Conservation (phyloP, 495 filamentous ascomycete genomes). For the Endocarpon pusillum region DNA sequence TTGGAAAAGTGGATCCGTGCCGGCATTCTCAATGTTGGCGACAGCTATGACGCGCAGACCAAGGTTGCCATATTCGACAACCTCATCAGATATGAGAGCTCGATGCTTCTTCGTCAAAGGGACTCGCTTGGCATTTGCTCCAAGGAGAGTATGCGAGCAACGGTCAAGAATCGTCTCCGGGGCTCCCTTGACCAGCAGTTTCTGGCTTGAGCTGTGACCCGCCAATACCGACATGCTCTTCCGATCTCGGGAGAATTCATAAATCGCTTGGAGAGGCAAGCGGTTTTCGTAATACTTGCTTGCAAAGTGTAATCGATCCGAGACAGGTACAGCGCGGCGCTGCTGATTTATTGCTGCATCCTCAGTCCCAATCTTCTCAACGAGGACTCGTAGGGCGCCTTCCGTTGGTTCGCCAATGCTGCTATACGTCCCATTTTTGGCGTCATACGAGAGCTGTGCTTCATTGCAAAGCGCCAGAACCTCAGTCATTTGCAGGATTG, state of each 20-base stretch:
- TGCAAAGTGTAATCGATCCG: slow-evolving; percentile 52
- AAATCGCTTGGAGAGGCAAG: slow-evolving; percentile 62
- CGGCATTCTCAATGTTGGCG: slow-evolving; percentile 58
- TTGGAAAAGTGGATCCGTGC: slow-evolving; percentile 47
- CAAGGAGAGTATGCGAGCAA: slow-evolving; percentile 63
- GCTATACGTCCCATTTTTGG: slow-evolving; percentile 51
- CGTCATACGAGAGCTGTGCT: slow-evolving; percentile 64
- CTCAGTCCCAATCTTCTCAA: slow-evolving; percentile 81
- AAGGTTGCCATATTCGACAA: slow-evolving; percentile 76
- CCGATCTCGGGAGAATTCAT: slow-evolving; percentile 92
- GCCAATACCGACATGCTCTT: slow-evolving; percentile 99
- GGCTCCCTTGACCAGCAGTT: slow-evolving; percentile 90
- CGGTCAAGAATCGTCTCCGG: slow-evolving; percentile 88
- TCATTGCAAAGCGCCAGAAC: slow-evolving; percentile 86
- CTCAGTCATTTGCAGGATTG: slow-evolving; percentile 64
- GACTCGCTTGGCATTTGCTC: slow-evolving; percentile 56
- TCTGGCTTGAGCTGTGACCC: slow-evolving; percentile 44
- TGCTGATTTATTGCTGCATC: slow-evolving; percentile 37
- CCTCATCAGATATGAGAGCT: slow-evolving; percentile 52
- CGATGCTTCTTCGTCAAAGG: slow-evolving; percentile 46
- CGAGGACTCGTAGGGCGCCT: slow-evolving; percentile 76
- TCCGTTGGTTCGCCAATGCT: slow-evolving; percentile 94
- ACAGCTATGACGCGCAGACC: slow-evolving; percentile 92
- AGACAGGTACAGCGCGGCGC: slow-evolving; percentile 26
- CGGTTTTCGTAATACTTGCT: slow-evolving; percentile 73